Evolutionary conservation across 768 basidiomycete species (phyloP).

Genomic region (Suillus subaureus): DNA sequence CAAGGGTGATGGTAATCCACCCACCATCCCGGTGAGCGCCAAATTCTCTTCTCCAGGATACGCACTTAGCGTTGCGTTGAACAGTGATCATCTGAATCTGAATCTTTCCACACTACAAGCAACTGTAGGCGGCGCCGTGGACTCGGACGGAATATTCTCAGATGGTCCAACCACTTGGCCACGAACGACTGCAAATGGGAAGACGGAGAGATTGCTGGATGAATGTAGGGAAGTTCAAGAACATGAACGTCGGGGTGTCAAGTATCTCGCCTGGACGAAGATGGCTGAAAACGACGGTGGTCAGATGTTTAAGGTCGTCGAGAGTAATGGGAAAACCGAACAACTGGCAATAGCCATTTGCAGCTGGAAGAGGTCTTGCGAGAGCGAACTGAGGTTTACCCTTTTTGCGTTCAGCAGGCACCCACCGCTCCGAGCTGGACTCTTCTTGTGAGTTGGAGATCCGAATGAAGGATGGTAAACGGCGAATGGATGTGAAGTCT

Average conservation of each 20-base stretch:
- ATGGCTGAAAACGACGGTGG: neutral
- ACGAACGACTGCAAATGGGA: neutral
- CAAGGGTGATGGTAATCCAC: neutral
- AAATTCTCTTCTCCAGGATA: neutral
- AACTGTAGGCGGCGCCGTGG: neutral
- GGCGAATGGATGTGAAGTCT: no score
- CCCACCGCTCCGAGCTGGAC: neutral
- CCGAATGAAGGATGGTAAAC: neutral
- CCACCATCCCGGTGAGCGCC: constrained; percentile 6
- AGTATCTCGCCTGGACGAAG: neutral
- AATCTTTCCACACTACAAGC: neutral
- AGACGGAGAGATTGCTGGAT: constrained; percentile 3
- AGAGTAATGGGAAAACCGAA: neutral
- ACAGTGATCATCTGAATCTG: neutral
- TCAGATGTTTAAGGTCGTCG: neutral
- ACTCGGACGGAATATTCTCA: constrained; percentile 4
- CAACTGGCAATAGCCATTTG: no score
- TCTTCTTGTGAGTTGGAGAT: neutral
- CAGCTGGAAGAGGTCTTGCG: neutral
- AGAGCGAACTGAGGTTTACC: neutral
- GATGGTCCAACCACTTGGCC: neutral
- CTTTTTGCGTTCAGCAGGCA: neutral
- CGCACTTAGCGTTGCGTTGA: neutral
- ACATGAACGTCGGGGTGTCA: neutral
- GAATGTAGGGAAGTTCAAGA: neutral